Evolutionary conservation across 352 stramenopile genomes (phyloP), one percentile per base, ranked within the genome.

Genomic region (Globisporangium perplexum): DNA sequence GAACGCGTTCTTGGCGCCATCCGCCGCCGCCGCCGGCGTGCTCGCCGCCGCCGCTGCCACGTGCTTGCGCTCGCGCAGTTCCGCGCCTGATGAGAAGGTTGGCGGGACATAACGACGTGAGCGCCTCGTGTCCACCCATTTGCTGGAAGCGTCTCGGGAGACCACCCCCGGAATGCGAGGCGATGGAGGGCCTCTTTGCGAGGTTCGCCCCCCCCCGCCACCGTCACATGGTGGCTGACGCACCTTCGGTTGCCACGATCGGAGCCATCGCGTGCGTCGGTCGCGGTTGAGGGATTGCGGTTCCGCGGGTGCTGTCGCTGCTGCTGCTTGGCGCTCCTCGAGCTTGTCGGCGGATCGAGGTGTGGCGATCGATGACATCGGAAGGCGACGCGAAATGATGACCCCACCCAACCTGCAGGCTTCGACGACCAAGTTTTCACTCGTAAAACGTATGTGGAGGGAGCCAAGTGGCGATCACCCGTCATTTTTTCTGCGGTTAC

Each of bases 11-110:
- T 60, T 52, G 48, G 54, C 64, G 39, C 39, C 20, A 46, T 62
- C 66, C 35, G 35, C 44, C 2, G 46, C 51, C 24, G 24, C 38
- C 8, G 26, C 45, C 17, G 49, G 2, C 46, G 23, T 57, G 18
- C 54, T 28, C 11, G 12, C 12, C 33, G 33, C 3, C 17, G 33
- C 33, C 33, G 12, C 11, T 12, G 49, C 1, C 46, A 24, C 54
- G 14, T 49, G 28, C 14, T 89, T 86, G 65, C 82, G 82, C 63
- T 84, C 73, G 50, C 83, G 74, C 20, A 90, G 66, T 33, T 60
- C 54, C 30, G 54, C 47, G 45, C 47, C 54, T 60, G 20, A 20
- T 39, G 4, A 12, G 17, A 1, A 15, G 17, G 5, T 30, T 30
- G 2, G n/a, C 33, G 12, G 33, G 10, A 36, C 30, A 28, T 11